Percentiles rank a stretch among this genome's conserved stretches.
Conservation (phyloP, 1,284 basidiomycete genomes). For the Leucoagaricus sp. region DNA sequence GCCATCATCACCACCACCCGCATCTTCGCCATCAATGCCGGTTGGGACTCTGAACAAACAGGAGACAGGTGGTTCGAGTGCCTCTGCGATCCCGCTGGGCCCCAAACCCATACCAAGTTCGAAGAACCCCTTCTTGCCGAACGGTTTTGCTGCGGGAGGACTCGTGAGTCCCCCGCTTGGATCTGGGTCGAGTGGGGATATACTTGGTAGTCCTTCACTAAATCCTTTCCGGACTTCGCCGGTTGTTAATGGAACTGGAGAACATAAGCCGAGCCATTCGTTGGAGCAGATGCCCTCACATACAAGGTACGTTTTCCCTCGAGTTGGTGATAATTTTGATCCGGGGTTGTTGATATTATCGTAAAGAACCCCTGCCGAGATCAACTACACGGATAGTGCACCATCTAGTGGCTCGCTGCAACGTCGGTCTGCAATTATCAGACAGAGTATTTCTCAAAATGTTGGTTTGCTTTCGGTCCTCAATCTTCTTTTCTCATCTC, state of each 20-base stretch:
- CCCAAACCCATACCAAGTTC: constrained; percentile 15
- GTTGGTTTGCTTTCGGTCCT: constrained; percentile 24
- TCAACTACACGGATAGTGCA: constrained; percentile 26
- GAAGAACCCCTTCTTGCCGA: constrained; percentile 25
- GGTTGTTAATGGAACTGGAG: constrained; percentile 8
- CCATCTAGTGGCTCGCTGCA: neutral
- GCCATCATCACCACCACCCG: no score
- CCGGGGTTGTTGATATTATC: neutral
- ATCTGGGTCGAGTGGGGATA: neutral
- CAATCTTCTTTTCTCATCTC: constrained; percentile 9
- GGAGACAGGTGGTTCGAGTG: no score
- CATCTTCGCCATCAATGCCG: no score
- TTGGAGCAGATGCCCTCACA: constrained; percentile 38
- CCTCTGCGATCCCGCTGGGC: constrained; percentile 11
- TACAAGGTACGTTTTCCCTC: constrained; percentile 32
- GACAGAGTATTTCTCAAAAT: constrained; percentile 32
- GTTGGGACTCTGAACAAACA: no score
- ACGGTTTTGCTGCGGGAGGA: constrained; percentile 12
- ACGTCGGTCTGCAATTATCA: constrained; percentile 32
- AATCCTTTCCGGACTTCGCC: constrained; percentile 11
- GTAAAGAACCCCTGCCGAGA: constrained; percentile 37
- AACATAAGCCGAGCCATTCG: constrained; percentile 34
- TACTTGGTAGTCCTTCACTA: neutral
- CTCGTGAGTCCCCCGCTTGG: neutral
- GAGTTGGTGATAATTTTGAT: neutral